Percentiles rank a stretch among this genome's conserved stretches.
These are phyloP conservation scores for Fusarium sp. DNA, from an alignment of 2,329 filamentous ascomycete genomes.

Conservation along the genomic window DNA sequence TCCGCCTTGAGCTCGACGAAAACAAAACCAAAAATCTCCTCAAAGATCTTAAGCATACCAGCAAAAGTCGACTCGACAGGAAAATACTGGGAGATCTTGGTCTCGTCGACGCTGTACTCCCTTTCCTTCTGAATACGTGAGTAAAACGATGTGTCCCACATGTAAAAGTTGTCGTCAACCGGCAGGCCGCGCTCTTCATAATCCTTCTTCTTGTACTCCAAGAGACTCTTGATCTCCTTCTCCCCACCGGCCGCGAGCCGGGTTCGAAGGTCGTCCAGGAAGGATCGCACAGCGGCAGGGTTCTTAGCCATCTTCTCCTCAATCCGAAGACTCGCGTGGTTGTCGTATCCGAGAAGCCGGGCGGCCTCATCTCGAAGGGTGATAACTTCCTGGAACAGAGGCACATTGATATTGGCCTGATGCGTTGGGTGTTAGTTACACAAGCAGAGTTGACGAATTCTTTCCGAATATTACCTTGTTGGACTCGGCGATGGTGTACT, in stretches of 20 bases:
- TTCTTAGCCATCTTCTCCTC: conserved; percentile 91
- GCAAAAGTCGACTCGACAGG: conserved; percentile 81
- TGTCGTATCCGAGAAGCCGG: conserved; percentile 81
- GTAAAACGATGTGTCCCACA: conserved; percentile 89
- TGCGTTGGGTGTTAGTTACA: background rate
- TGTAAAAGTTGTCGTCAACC: conserved; percentile 80
- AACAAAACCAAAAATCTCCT: conserved; percentile 84
- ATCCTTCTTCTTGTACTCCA: conserved; percentile 81
- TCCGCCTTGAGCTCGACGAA: conserved; percentile 81
- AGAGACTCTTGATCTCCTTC: conserved; percentile 80
- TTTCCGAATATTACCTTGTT: conserved; percentile 73
- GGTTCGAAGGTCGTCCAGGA: conserved; percentile 78
- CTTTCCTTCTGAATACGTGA: conserved; percentile 85
- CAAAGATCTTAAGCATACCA: conserved; percentile 87
- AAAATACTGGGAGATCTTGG: conserved; percentile 88
- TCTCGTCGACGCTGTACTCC: conserved; percentile 85
- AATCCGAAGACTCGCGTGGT: conserved; percentile 83
- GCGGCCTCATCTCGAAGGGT: conserved; percentile 84
- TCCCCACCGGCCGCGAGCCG: conserved; percentile 78
- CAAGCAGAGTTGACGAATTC: background rate
- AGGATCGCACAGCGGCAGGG: conserved; percentile 79
- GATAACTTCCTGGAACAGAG: conserved; percentile 82
- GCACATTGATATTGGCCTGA: conserved; percentile 77
- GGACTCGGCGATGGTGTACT: conserved; percentile 81
- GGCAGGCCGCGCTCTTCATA: conserved; percentile 71